Base-by-base conservation (phyloP, 345 rosid species). In the Noccaea caerulescens region DNA sequence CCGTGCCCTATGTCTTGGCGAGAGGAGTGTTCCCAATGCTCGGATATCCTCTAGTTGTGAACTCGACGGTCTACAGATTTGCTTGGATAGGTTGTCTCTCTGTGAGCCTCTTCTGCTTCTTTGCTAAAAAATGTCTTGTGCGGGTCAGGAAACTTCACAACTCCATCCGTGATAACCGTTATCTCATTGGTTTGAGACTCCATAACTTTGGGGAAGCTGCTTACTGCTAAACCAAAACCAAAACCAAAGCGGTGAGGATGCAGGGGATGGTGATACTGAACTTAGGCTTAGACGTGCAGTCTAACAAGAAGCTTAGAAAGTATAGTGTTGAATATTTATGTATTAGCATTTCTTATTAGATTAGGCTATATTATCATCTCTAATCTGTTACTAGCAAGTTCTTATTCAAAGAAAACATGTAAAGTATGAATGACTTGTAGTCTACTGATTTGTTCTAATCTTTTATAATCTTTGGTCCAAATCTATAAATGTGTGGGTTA, bases 131-230 rank as follows among this genome's bases (percentile, higher is more conserved):
- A 75, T 90, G 88, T 73, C 98, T 86, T 58, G 88, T 87, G 66
- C 90, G 96, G 97, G 90, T 92, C 85, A 88, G 96, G 34, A 95
- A 95, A 84, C 99, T 95, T 61, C 99, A 95, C 88, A 95, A 95
- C 81, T 87, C 97, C 37, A 92, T 95, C 53, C 89, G 97, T 2
- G 98, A 95, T 69, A 98, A 92, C 69, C 90, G 96, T 27, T 95
- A 95, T 72, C 95, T 95, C 61, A 55, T 95, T 4, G 99, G 99
- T 38, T 91, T 96, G 32, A 84, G 91, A 71, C 96, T 95, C 14
- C 98, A 95, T 44, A 86, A 95, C 85, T 95, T 55, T 16, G 86
- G 96, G 10, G 99, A 94, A 75, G 82, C 73, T 37, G 81, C 68
- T 3, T 12, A 27, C 3, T 79, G 68, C 14, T 69, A 75, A 75